Evolutionary conservation across 768 basidiomycete genomes (phyloP).

Genomic region (Pholiota conissans): DNA sequence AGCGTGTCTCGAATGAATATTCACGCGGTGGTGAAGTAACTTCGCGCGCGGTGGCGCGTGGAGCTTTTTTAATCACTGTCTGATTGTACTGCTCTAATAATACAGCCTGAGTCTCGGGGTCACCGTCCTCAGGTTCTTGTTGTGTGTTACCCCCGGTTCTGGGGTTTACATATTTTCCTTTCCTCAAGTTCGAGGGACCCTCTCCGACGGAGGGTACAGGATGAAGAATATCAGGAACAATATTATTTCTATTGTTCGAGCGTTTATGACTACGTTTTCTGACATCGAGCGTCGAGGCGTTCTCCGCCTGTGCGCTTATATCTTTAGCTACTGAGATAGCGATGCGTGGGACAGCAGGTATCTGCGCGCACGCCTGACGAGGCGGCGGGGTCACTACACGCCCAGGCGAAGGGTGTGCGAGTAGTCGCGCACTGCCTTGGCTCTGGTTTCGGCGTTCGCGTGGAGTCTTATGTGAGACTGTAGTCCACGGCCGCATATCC

Average conservation of each 20-base stretch:
- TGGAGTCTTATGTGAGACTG: not conserved
- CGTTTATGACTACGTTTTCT: not conserved
- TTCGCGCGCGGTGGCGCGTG: too few species aligned
- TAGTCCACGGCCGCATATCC: not conserved
- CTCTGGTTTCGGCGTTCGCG: not conserved
- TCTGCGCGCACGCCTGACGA: too few species aligned
- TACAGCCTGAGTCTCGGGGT: not conserved
- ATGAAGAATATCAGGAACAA: not conserved
- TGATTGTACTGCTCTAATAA: not conserved
- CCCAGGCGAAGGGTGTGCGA: too few species aligned
- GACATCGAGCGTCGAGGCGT: too few species aligned
- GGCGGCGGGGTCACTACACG: too few species aligned
- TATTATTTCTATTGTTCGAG: not conserved
- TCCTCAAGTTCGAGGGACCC: not conserved
- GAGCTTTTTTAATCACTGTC: too few species aligned
- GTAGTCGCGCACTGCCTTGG: not conserved
- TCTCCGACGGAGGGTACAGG: not conserved
- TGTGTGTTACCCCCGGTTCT: not conserved
- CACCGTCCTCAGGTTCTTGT: not conserved
- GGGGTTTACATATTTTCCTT: not conserved
- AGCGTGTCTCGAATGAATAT: too few species aligned
- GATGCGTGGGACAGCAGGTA: not conserved
- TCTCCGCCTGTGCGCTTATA: not conserved
- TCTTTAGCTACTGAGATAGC: not conserved
- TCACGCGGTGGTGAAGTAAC: not conserved